Evolutionary conservation across 108 stramenopile genomes (phyloP).

Genomic region (Licmophora abbreviata): DNA sequence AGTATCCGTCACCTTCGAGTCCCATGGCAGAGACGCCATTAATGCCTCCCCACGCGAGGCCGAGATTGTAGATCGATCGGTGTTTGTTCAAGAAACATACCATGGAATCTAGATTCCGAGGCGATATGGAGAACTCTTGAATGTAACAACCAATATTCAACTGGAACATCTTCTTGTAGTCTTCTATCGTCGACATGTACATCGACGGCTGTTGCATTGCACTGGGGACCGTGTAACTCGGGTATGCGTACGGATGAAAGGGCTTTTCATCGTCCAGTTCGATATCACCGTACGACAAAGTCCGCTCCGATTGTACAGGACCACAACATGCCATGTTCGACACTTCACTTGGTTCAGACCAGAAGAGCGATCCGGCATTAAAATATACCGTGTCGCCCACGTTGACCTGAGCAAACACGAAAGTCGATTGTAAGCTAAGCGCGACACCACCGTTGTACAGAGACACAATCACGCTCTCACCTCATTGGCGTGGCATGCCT

Average conservation of each 20-base stretch:
- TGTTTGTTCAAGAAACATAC: constrained; percentile 33
- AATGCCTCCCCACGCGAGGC: constrained; percentile 51
- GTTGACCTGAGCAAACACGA: no score
- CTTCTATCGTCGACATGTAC: constrained; percentile 39
- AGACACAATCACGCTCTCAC: no score
- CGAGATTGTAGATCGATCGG: constrained; percentile 33
- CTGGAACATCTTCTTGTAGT: constrained; percentile 38
- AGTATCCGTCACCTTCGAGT: constrained; percentile 42
- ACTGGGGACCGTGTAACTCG: constrained; percentile 28
- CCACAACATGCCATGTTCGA: constrained; percentile 15
- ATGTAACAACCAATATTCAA: constrained; percentile 56
- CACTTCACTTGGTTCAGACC: constrained; percentile 25
- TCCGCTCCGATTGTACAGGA: neutral
- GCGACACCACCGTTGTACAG: neutral
- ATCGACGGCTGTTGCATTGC: no score
- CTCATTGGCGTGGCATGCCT: constrained; percentile 50
- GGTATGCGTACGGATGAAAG: constrained; percentile 47
- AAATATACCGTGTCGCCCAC: constrained; percentile 49
- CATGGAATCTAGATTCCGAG: constrained; percentile 34
- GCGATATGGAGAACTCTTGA: constrained; percentile 55
- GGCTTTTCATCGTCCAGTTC: constrained; percentile 16
- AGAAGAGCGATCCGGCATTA: constrained; percentile 50
- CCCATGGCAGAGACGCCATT: constrained; percentile 35
- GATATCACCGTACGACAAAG: constrained; percentile 2
- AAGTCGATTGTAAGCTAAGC: constrained; percentile 4